Evolutionary conservation across 2,329 filamentous ascomycete species (phyloP).

Genomic region (Penicillium thymicola): DNA sequence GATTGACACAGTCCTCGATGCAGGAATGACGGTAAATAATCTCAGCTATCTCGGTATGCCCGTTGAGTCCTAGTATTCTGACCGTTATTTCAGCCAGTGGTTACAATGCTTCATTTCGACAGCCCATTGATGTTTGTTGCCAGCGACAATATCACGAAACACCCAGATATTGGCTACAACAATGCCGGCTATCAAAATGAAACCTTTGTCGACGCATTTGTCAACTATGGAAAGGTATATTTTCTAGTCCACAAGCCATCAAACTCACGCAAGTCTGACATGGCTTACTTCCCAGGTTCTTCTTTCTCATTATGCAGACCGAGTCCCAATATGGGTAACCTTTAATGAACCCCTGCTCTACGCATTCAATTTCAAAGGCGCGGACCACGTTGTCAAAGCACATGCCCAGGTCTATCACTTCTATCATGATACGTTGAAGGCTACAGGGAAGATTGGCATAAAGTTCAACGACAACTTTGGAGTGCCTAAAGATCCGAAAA

Average conservation of each 20-base stretch:
- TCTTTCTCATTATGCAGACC: constrained; percentile 38
- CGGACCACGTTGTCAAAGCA: constrained; percentile 51
- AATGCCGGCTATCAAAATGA: constrained; percentile 36
- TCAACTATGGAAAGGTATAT: constrained; percentile 38
- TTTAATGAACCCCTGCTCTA: constrained; percentile 43
- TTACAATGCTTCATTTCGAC: constrained; percentile 42
- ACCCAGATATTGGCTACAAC: constrained; percentile 25
- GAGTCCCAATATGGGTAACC: constrained; percentile 43
- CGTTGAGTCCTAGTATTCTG: background rate
- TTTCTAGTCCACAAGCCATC: too few species aligned
- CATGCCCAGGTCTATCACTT: constrained; percentile 37
- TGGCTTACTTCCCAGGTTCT: constrained; percentile 19
- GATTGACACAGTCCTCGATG: constrained; percentile 43
- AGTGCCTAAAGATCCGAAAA: constrained; percentile 43
- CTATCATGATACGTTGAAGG: constrained; percentile 44
- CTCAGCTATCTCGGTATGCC: background rate
- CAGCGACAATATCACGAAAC: constrained; percentile 15
- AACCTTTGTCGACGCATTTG: constrained; percentile 42
- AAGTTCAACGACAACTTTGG: constrained; percentile 53
- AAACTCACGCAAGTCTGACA: background rate
- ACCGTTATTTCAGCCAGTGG: constrained; percentile 31
- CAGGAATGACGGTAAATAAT: constrained; percentile 34
- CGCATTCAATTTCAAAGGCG: constrained; percentile 45
- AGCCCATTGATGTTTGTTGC: constrained; percentile 26
- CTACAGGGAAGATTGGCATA: constrained; percentile 40